Evolutionary conservation across 768 basidiomycete species (phyloP), one percentile per base, ranked within the genome.

Genomic region (Tubosaeta sp.): DNA sequence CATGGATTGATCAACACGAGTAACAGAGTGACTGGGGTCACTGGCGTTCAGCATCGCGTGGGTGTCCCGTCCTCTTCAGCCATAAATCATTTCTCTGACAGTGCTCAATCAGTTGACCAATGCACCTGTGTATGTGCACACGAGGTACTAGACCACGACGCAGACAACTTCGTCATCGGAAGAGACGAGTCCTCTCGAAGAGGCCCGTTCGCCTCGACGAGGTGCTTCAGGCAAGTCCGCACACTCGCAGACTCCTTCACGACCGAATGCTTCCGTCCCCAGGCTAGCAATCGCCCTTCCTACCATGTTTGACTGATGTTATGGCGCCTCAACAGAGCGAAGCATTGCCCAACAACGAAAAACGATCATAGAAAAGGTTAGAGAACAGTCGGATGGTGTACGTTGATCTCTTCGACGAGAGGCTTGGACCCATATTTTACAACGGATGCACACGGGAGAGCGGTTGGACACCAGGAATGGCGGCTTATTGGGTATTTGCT

Each of bases 391-490:
- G 97, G 97, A 2, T 73, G 98, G 43, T 77, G 90, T 91, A 71
- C 67, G 85, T 51, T n/a, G 16, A 10, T 50, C 39, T 51, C 39
- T 47, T 43, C 53, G 43, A 42, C 45, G 14, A 33, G 32, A 51
- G 14, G 10, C 22, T 22, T 22, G 22, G 22, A 22, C 22, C 22
- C 22, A 7, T 37, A 14, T 57, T 52, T 60, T 22, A 22, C 22
- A 22, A 22, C 22, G 22, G 22, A 22, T 22, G 3, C 22, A 22
- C 22, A 22, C 22, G 22, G 22, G 22, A 22, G 22, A 22, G 87
- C 53, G 93, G 94, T 1, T 98, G 97, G 97, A 89, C 86, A 41
- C 83, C 85, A 8, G 84, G 84, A 51, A 87, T 93, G 81, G 79
- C 84, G 35, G 41, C 16, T 9, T 43, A 34, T 26, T 17, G 17